Percentiles rank a stretch among this genome's conserved stretches.
Evolutionary conservation across 73 alveolate genomes (phyloP).

Genomic region (Stentor coeruleus): DNA sequence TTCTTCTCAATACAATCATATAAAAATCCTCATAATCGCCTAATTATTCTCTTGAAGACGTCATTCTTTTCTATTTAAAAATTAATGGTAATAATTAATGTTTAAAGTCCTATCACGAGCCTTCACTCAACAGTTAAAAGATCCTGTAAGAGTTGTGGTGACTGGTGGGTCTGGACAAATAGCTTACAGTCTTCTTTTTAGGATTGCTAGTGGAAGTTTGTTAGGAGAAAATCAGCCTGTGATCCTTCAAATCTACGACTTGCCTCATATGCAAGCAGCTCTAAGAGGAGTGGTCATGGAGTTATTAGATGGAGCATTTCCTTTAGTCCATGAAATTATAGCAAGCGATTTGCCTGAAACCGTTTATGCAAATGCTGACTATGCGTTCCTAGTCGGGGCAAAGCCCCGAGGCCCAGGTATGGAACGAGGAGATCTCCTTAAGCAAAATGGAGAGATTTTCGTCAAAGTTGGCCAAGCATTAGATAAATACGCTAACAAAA

Average conservation of each 20-base stretch:
- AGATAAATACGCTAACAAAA: conserved; percentile 68
- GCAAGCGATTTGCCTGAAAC: conserved; percentile 67
- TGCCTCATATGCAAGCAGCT: conserved; percentile 59
- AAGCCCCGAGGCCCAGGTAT: conserved; percentile 84
- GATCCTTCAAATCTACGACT: conserved; percentile 61
- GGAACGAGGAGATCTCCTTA: conserved; percentile 83
- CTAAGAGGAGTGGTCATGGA: conserved; percentile 78
- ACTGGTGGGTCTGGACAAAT: conserved; percentile 93
- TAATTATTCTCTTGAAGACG: no score
- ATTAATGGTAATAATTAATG: no score
- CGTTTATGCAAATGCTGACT: conserved; percentile 76
- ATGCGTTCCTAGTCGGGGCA: conserved; percentile 82
- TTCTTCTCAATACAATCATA: no score
- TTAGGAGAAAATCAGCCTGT: conserved; percentile 55
- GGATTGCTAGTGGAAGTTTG: conserved; percentile 56
- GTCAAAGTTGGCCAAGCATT: conserved; percentile 73
- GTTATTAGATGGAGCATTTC: conserved; percentile 76
- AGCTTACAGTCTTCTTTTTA: conserved; percentile 69
- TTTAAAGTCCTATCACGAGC: no score
- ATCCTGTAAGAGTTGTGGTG: conserved; percentile 65
- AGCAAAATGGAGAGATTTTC: conserved; percentile 74
- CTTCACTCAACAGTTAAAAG: no score
- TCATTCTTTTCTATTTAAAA: no score
- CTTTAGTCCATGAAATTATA: conserved; percentile 47
- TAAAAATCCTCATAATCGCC: no score